Evolutionary conservation across 2,329 filamentous ascomycete genomes (phyloP).

Genomic region (Fusarium keratoplasticum): DNA sequence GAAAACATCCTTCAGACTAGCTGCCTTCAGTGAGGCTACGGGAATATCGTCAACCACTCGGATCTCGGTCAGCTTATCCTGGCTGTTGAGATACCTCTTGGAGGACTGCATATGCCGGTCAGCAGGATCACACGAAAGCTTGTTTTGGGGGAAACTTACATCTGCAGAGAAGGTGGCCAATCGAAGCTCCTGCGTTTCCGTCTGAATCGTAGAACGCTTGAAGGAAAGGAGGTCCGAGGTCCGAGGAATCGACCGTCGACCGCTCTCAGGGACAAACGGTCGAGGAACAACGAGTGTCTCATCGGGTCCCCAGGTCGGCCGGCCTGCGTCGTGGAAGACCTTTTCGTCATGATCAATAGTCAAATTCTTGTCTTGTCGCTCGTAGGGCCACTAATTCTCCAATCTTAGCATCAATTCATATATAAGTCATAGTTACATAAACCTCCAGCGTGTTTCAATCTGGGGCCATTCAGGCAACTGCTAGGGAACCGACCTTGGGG

Average conservation of each 20-base stretch:
- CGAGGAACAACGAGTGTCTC: slow-evolving; percentile 75
- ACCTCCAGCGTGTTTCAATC: slow-evolving; percentile 39
- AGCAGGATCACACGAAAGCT: not conserved
- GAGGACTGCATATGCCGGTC: slow-evolving; percentile 58
- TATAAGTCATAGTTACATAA: slow-evolving; percentile 50
- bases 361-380: slow-evolving; percentile 79
- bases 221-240: slow-evolving; percentile 48
- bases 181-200: slow-evolving; percentile 72
- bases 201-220: slow-evolving; percentile 63
- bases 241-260: slow-evolving; percentile 43
- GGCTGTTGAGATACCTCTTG: slow-evolving; percentile 64
- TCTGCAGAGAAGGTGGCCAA: slow-evolving; percentile 72
- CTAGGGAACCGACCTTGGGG: slow-evolving; percentile 83
- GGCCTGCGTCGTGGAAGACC: slow-evolving; percentile 78
- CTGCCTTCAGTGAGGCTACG: slow-evolving; percentile 60
- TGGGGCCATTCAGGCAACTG: slow-evolving; percentile 50
- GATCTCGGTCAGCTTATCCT: slow-evolving; percentile 68
- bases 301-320: slow-evolving; percentile 82
- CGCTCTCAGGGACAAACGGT: slow-evolving; percentile 54
- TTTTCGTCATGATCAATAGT: slow-evolving; percentile 73
- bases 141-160: slow-evolving; percentile 47
- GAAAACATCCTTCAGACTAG: slow-evolving; percentile 53
- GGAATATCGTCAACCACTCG: slow-evolving; percentile 69
- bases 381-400: slow-evolving; percentile 82
- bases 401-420: slow-evolving; percentile 59